Base-by-base conservation (phyloP, 352 stramenopile species). In the Globisporangium parvum region DNA sequence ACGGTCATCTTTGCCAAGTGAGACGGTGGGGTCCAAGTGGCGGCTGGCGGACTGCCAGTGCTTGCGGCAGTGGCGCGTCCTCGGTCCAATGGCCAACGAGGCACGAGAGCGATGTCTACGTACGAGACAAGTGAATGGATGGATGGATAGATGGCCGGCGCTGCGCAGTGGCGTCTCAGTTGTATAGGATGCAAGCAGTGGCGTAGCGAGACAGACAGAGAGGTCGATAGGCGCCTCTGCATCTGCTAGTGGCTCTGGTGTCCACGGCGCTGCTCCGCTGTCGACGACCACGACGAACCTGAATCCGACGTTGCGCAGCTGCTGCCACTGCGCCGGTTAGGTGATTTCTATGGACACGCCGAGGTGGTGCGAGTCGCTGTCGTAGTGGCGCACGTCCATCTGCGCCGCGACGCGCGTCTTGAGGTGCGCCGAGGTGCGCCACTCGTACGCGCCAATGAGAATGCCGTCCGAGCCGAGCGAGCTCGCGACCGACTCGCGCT, bases 1-100 rank as follows among this genome's bases (percentile, higher is more conserved):
- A 95, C 85, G 3, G 80, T 95, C 59, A 91, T 95, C 60, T 95
- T 87, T 67, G 82, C 82, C 51, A 91, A 91, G 62, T 93, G 70
- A 72, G 21, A 35, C n/a, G n/a, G n/a, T n/a, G n/a, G n/a, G n/a
- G n/a, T n/a, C n/a, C n/a, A n/a, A n/a, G n/a, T n/a, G n/a, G n/a
- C n/a, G n/a, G n/a, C n/a, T n/a, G n/a, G n/a, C n/a, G n/a, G n/a
- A n/a, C n/a, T n/a, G n/a, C n/a, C n/a, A n/a, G n/a, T n/a, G n/a
- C n/a, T n/a, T n/a, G n/a, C n/a, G n/a, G n/a, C n/a, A n/a, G n/a
- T n/a, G 33, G 26, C 44, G 28, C 21, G 31, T 35, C 57, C 10
- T 20, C 12, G 18, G 33, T 24, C 10, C 17, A n/a, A 37, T 20
- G n/a, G 17, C 24, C 6, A n/a, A 18, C 15, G 26, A n/a, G 21